Conservation (phyloP, 1,139 yeast genomes). For the Zhuliangozyma blackwelliae region DNA sequence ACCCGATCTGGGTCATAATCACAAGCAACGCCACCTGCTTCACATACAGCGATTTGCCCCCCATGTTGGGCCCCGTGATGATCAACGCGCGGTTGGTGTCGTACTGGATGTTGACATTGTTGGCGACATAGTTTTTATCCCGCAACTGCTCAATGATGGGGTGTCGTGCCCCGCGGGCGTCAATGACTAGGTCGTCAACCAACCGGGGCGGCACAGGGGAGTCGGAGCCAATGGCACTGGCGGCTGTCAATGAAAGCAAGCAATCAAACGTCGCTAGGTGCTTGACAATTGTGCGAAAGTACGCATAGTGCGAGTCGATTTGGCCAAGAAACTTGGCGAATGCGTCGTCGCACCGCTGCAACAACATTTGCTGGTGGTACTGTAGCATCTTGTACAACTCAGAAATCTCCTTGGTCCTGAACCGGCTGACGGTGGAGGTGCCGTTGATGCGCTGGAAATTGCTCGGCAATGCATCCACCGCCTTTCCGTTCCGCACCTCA, state of each 20-base stretch:
- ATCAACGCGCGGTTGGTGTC: constrained; percentile 50
- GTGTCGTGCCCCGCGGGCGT: constrained; percentile 61
- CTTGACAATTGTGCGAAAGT: constrained; percentile 46
- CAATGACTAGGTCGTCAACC: constrained; percentile 48
- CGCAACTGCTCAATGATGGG: constrained; percentile 68
- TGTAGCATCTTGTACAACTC: constrained; percentile 52
- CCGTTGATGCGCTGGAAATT: constrained; percentile 76
- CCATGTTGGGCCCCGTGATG: constrained; percentile 65
- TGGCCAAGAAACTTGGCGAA: constrained; percentile 49
- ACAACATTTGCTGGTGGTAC: constrained; percentile 59
- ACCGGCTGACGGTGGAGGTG: constrained; percentile 69
- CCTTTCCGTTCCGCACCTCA: constrained; percentile 61
- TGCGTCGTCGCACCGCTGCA: constrained; percentile 51
- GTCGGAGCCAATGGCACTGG: constrained; percentile 41
- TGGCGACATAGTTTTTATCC: constrained; percentile 56
- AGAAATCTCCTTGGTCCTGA: constrained; percentile 57
- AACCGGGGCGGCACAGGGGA: constrained; percentile 56
- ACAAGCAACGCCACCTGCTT: constrained; percentile 58
- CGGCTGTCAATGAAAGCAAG: constrained; percentile 64
- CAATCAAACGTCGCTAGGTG: constrained; percentile 68
- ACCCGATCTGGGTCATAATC: constrained; percentile 51
- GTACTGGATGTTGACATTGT: constrained; percentile 51
- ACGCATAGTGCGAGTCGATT: constrained; percentile 45
- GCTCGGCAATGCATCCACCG: constrained; percentile 54
- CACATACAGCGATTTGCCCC: constrained; percentile 70